Conservation (phyloP, 306 rosid genomes). For the Prunus fruticosa region DNA sequence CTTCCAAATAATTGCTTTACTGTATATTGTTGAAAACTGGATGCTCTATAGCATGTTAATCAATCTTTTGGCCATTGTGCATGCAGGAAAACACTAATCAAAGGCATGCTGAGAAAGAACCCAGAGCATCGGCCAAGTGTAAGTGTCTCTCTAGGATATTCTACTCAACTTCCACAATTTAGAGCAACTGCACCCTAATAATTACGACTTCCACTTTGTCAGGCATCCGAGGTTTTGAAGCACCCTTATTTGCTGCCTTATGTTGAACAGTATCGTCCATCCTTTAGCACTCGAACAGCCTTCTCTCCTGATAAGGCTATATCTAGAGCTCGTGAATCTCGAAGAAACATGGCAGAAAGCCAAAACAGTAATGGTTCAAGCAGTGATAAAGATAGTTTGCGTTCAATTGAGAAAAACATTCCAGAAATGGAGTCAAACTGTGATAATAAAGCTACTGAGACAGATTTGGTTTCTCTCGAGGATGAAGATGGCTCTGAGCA, state of each 20-base stretch:
- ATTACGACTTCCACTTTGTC: constrained; percentile 30
- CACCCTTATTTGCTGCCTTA: constrained; percentile 95
- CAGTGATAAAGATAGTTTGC: constrained; percentile 80
- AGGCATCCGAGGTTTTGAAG: constrained; percentile 96
- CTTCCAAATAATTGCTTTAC: not conserved
- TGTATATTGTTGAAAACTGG: constrained; percentile 15
- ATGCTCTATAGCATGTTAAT: constrained; percentile 2
- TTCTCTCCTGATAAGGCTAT: constrained; percentile 64
- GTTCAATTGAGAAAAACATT: constrained; percentile 65
- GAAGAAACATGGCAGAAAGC: constrained; percentile 83
- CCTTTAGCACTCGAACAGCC: constrained; percentile 50
- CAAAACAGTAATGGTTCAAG: constrained; percentile 81
- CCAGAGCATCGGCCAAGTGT: constrained; percentile 97
- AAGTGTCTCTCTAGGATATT: constrained; percentile 34
- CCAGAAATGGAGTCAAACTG: constrained; percentile 29
- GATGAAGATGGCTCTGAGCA: constrained; percentile 62
- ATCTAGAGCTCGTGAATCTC: constrained; percentile 36
- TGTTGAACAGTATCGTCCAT: constrained; percentile 73
- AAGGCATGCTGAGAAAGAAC: constrained; percentile 93
- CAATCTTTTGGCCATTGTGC: constrained; percentile 16
- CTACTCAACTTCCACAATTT: constrained; percentile 13
- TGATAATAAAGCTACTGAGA: constrained; percentile 52
- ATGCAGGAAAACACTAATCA: constrained; percentile 90
- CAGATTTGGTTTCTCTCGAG: constrained; percentile 54
- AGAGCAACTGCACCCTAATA: constrained; percentile 19